These are phyloP conservation scores for Eutrema yunnanense DNA, from an alignment of 345 rosid genomes.

Conservation along the genomic window DNA sequence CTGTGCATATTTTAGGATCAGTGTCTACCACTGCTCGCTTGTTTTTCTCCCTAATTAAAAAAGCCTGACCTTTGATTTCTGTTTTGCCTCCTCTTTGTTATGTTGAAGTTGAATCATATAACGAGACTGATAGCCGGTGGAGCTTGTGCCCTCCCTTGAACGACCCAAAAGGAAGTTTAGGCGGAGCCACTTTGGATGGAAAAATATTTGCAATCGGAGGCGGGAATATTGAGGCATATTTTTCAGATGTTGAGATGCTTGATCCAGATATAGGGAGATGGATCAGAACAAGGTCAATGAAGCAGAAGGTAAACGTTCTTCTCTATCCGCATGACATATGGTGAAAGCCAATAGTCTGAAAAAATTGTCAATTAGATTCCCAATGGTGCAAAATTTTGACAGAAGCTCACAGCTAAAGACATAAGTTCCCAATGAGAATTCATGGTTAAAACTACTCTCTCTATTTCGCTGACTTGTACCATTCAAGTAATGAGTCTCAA, in stretches of 20 bases:
- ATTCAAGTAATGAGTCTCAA: constrained; percentile 7
- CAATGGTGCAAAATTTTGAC: background rate
- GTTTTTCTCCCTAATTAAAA: background rate
- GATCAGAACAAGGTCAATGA: constrained; percentile 60
- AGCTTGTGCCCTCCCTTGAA: constrained; percentile 46
- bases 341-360: constrained; percentile 7
- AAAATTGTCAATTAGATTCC: background rate
- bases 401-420: constrained; percentile 1
- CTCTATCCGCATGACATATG: constrained; percentile 6
- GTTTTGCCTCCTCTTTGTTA: constrained; percentile 8
- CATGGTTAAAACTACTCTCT: background rate
- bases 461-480: background rate
- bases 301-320: constrained; percentile 45
- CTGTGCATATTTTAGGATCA: background rate
- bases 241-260: constrained; percentile 83
- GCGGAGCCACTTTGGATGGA: constrained; percentile 46
- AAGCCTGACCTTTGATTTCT: constrained; percentile 4
- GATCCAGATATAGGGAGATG: constrained; percentile 66
- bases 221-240: constrained; percentile 40
- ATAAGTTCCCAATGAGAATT: background rate
- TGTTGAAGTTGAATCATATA: constrained; percentile 66
- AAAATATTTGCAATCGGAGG: constrained; percentile 75
- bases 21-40: background rate
- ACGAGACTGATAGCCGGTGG: constrained; percentile 47
- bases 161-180: constrained; percentile 52